phyloP scores from a whole-genome alignment of 805 yeast genomes.

The Yamadazyma takamatsuzukensis region DNA sequence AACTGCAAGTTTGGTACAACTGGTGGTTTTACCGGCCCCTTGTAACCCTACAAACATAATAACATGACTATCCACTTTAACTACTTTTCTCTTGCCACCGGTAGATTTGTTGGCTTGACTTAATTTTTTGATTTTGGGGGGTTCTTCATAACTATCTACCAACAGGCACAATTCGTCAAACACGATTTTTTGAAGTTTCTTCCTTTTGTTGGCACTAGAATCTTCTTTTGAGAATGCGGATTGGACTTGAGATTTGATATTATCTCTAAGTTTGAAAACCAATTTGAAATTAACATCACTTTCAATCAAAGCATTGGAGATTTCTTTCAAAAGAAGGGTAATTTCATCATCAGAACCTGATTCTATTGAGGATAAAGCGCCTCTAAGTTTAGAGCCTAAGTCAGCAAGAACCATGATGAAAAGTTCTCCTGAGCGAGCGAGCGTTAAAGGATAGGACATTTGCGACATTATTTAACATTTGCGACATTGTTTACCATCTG shows the following conservation, averaged over 20 bases:
- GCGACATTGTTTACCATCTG: too few relatives aligned
- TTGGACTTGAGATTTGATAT: conserved; percentile 48
- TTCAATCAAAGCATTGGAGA: conserved; percentile 85
- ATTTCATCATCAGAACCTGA: conserved; percentile 39
- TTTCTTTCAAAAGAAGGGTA: conserved; percentile 68
- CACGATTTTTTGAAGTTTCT: conserved; percentile 85
- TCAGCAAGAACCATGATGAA: conserved; percentile 42
- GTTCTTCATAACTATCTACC: conserved; percentile 66
- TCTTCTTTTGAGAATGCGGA: conserved; percentile 48
- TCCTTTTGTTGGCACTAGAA: conserved; percentile 64
- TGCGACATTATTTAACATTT: too few relatives aligned
- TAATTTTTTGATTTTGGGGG: conserved; percentile 83
- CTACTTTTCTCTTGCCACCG: conserved; percentile 10
- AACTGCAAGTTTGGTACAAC: conserved; percentile 94
- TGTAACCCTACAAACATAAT: conserved; percentile 98
- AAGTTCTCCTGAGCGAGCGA: conserved; percentile 1
- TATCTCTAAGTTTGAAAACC: conserved; percentile 72
- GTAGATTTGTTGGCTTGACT: conserved; percentile 16
- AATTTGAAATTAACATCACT: conserved; percentile 90
- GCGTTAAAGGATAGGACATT: too few relatives aligned
- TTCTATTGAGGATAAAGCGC: conserved; percentile 40
- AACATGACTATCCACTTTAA: conserved; percentile 42
- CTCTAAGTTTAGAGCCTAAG: conserved; percentile 40
- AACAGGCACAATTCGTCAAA: conserved; percentile 87
- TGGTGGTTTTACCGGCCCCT: conserved; percentile 98